Evolutionary conservation across 2,329 filamentous ascomycete genomes (phyloP).

Genomic region (Emydomyces testavorans): DNA sequence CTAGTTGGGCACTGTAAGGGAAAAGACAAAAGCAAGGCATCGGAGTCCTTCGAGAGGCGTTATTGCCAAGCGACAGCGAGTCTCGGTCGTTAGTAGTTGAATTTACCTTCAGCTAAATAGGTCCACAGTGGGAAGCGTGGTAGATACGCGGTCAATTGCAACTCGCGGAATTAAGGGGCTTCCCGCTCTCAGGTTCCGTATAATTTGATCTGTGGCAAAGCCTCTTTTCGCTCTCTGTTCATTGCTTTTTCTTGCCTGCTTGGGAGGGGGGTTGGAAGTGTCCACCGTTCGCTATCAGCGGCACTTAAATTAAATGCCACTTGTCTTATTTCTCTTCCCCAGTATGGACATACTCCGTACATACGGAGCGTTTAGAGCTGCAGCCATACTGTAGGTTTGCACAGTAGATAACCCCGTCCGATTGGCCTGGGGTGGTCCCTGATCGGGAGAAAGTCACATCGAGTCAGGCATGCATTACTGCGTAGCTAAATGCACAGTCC

Average conservation of each 20-base stretch:
- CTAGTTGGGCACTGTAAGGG: not conserved
- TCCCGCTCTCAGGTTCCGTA: not conserved
- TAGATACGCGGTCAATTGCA: conserved; percentile 2
- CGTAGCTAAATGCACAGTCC: not conserved
- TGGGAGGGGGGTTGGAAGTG: too few species aligned
- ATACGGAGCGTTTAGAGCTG: conserved; percentile 1
- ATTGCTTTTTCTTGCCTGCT: too few species aligned
- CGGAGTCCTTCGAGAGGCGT: not conserved
- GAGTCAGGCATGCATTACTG: conserved; percentile 6
- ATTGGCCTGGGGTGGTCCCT: not conserved
- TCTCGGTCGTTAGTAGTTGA: not conserved
- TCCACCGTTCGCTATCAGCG: not conserved
- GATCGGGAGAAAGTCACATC: not conserved
- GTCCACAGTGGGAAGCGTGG: conserved; percentile 2
- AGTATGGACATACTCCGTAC: not conserved
- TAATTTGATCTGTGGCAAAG: not conserved
- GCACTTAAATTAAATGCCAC: not conserved
- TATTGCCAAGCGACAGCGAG: not conserved
- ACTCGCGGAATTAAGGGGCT: not conserved
- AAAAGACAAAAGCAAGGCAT: not conserved
- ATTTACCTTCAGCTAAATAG: conserved; percentile 1
- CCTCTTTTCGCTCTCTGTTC: not conserved
- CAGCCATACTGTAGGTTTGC: not conserved
- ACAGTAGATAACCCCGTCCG: not conserved
- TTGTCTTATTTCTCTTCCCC: not conserved